Percentiles rank a stretch among this genome's conserved stretches.
phyloP scores from a whole-genome alignment of 345 rosid genomes.

The Anacardium occidentale region DNA sequence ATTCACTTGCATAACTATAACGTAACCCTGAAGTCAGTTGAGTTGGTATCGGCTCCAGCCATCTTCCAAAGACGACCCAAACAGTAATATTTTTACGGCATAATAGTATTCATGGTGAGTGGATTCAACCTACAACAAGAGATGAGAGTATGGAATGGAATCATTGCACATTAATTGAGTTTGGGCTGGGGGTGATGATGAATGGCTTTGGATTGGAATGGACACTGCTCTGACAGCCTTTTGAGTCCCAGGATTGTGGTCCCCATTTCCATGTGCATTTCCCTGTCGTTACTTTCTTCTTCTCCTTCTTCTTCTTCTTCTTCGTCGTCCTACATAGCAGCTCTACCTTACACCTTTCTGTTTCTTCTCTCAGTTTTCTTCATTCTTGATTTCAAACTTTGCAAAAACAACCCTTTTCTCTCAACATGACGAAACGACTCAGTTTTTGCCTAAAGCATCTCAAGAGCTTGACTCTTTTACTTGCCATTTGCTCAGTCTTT shows the following conservation, averaged over 20 bases:
- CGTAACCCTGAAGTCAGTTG: no score
- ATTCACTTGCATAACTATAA: no score
- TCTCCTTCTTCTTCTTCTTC: not conserved
- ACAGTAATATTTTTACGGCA: no score
- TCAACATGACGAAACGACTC: not conserved
- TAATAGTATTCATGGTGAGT: no score
- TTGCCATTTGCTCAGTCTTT: constrained; percentile 14
- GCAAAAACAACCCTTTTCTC: not conserved
- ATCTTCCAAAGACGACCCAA: no score
- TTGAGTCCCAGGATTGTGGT: constrained; percentile 11
- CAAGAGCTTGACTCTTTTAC: constrained; percentile 16
- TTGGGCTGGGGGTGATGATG: no score
- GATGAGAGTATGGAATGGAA: no score
- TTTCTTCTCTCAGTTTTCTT: not conserved
- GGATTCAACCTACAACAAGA: no score
- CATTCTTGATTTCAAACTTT: not conserved
- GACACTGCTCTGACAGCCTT: constrained; percentile 1
- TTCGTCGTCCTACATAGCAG: no score
- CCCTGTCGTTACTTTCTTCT: not conserved
- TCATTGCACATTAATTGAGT: no score
- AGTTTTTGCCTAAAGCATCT: not conserved
- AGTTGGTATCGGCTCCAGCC: no score
- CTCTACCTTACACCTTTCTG: not conserved
- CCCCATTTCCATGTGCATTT: constrained; percentile 6
- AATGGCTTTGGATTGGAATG: no score